Percentiles rank a stretch among this genome's conserved stretches.
These are phyloP conservation scores for Trypanosoma theileri DNA, from an alignment of 208 protist genomes.

Conservation along the genomic window DNA sequence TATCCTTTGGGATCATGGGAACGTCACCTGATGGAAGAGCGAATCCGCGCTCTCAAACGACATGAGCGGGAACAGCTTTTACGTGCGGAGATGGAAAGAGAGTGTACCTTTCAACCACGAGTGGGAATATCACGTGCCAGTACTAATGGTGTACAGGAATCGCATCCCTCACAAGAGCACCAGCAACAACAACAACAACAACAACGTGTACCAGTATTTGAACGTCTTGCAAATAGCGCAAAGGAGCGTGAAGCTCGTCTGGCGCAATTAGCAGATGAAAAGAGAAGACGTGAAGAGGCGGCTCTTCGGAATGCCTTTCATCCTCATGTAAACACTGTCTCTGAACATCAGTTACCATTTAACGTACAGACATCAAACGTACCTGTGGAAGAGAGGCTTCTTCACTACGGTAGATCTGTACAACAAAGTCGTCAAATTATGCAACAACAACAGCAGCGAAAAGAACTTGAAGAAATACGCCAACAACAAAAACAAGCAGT, in stretches of 20 bases:
- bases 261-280: constrained; percentile 26
- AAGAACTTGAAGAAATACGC: constrained; percentile 42
- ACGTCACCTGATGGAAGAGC: constrained; percentile 54
- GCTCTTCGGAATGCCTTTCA: constrained; percentile 44
- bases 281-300: constrained; percentile 41
- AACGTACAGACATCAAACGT: constrained; percentile 27
- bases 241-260: constrained; percentile 35
- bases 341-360: constrained; percentile 14
- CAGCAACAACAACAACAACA: neutral
- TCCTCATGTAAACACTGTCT: constrained; percentile 49
- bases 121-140: neutral
- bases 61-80: constrained; percentile 23
- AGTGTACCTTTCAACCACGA: constrained; percentile 43
- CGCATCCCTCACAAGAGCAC: neutral
- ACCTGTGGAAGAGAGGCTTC: constrained; percentile 72
- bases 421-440: constrained; percentile 31
- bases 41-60: constrained; percentile 33
- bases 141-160: neutral
- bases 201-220: constrained; percentile 41
- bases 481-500: neutral
- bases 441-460: constrained; percentile 35
- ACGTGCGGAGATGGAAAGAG: constrained; percentile 18
- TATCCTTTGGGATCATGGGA: constrained; percentile 65
- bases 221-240: constrained; percentile 48
- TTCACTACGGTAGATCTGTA: constrained; percentile 70